Evolutionary conservation across 352 stramenopile species (phyloP).

Genomic region (Phytophthora hybrid): DNA sequence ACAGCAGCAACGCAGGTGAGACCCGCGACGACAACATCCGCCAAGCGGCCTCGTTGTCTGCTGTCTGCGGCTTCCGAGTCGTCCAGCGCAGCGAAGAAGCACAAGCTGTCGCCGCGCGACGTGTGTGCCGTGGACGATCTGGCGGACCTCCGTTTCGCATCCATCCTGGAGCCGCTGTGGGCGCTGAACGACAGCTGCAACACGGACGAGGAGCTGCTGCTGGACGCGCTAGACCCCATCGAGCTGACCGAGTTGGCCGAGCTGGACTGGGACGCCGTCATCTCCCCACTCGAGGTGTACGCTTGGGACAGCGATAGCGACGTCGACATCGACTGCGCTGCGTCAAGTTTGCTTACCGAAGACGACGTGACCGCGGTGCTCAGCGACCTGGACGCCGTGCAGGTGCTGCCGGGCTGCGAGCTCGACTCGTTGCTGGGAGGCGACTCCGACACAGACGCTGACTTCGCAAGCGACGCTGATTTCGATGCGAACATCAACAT

Average conservation of each 20-base stretch:
- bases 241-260: constrained; percentile 22
- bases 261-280: constrained; percentile 28
- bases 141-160: background rate
- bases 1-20: background rate
- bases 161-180: constrained; percentile 13
- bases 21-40: background rate
- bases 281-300: background rate
- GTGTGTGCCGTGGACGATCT: constrained; percentile 12
- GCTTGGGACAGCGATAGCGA: background rate
- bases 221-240: constrained; percentile 20
- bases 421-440: constrained; percentile 19
- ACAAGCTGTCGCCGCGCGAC: constrained; percentile 31
- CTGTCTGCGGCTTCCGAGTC: background rate
- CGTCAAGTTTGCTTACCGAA: constrained; percentile 7
- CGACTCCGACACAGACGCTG: background rate
- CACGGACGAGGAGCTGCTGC: constrained; percentile 15
- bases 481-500: background rate
- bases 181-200: background rate
- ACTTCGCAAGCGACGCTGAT: background rate
- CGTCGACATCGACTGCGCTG: background rate
- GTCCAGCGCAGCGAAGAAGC: constrained; percentile 8
- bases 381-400: background rate
- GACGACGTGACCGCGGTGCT: constrained; percentile 20
- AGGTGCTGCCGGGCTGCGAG: constrained; percentile 8
- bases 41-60: constrained; percentile 20